Evolutionary conservation across 2,329 filamentous ascomycete genomes (phyloP).

Genomic region (Fusarium sp.): DNA sequence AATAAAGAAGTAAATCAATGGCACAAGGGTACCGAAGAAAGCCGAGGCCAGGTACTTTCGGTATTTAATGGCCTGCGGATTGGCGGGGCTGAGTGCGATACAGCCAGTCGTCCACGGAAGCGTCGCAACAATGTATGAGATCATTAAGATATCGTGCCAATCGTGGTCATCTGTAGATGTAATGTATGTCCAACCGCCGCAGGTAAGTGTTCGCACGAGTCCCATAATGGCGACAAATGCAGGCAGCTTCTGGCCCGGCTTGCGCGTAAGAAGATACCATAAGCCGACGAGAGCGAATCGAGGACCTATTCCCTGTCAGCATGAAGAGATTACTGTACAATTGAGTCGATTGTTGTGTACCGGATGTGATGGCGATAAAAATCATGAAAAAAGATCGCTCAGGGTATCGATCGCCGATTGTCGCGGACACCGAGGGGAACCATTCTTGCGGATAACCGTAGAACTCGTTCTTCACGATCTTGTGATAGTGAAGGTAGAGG

Average conservation of each 20-base stretch:
- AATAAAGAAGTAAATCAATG: constrained; percentile 96
- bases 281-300: constrained; percentile 90
- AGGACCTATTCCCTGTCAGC: constrained; percentile 69
- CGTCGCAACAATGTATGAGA: constrained; percentile 93
- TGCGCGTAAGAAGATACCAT: constrained; percentile 89
- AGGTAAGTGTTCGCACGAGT: constrained; percentile 88
- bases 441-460: constrained; percentile 95
- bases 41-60: constrained; percentile 83
- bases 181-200: constrained; percentile 97
- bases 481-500: constrained; percentile 86
- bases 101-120: constrained; percentile 96
- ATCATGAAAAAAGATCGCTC: constrained; percentile 97
- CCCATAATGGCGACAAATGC: constrained; percentile 85
- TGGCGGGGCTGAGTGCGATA: constrained; percentile 86
- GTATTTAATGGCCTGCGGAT: constrained; percentile 85
- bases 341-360: constrained; percentile 55
- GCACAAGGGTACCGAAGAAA: constrained; percentile 92
- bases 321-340: not conserved
- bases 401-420: constrained; percentile 96
- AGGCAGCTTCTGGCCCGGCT: constrained; percentile 78
- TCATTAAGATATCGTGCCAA: constrained; percentile 99
- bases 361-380: constrained; percentile 96
- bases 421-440: constrained; percentile 96
- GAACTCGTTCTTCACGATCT: constrained; percentile 98
- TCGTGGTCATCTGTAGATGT: constrained; percentile 98